Base-by-base conservation (phyloP, 306 rosid species). In the Pueraria montana region DNA sequence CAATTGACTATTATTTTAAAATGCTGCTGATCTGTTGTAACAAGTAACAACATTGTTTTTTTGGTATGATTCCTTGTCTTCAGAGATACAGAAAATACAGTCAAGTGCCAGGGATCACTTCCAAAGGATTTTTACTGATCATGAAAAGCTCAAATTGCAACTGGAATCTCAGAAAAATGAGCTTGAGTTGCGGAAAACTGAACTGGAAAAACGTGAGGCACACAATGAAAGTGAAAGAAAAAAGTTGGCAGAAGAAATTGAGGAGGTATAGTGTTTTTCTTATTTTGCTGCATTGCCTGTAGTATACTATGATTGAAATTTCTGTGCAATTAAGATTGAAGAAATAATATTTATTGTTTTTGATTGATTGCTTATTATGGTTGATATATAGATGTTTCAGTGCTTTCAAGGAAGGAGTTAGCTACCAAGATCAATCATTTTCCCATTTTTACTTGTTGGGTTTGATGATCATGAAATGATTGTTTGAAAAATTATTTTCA, bases 161-260 rank as follows among this genome's bases (percentile, higher is more conserved):
- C 83, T 96, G 77, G 97, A 96, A 83, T 79, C 93, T 85, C 97
- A 96, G 58, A 90, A 91, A 87, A 87, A 23, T 6, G 97, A 91
- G 82, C 94, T 96, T 2, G 99, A 94, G 83, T 53, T 77, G 46
- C 91, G 90, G 77, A 88, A 87, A 86, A 36, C 42, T 63, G 93
- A 90, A 72, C 68, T 96, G 91, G 99, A 96, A 87, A 89, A 90
- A 82, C 98, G 98, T 64, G 98, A 93, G 48, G 92, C 93, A 27
- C 90, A 87, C 46, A 94, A 92, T 4, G 99, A 96, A 82, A 87
- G 38, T 82, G 98, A 96, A 91, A 89, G 97, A 56, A 92, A 91
- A 86, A 92, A 86, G 86, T 90, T 96, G 18, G 89, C 92, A 18
- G 99, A 94, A 82, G 98, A 94, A 58, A 87, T 96, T 40, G 94